Percentiles rank a stretch among this genome's conserved stretches.
phyloP scores from a whole-genome alignment of 345 rosid genomes.

The Ceriops tagal region DNA sequence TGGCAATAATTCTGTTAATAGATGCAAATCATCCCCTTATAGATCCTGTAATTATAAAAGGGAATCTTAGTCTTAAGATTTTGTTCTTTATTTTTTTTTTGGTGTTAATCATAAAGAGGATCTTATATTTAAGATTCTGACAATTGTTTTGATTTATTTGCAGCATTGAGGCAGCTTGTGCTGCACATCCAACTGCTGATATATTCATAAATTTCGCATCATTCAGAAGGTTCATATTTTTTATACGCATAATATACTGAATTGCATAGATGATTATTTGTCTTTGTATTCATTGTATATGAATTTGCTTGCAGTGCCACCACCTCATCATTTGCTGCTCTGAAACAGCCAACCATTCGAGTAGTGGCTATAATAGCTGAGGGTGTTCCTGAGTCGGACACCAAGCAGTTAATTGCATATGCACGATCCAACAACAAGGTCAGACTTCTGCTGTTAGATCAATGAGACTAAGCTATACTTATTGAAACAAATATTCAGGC shows the following conservation, averaged over 20 bases:
- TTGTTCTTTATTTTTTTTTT: no score
- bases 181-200: constrained; percentile 93
- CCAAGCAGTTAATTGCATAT: constrained; percentile 84
- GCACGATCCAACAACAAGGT: constrained; percentile 97
- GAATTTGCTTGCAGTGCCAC: constrained; percentile 64
- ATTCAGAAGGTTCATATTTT: constrained; percentile 60
- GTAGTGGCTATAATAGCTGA: constrained; percentile 97
- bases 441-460: constrained; percentile 10
- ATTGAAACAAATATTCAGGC: neutral
- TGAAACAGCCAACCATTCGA: constrained; percentile 91
- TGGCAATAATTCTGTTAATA: neutral
- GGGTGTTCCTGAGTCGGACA: constrained; percentile 96
- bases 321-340: constrained; percentile 92
- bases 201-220: constrained; percentile 95
- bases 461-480: constrained; percentile 4
- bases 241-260: neutral
- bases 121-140: constrained; percentile 2
- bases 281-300: constrained; percentile 4
- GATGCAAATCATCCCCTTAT: neutral
- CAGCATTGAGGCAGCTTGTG: constrained; percentile 93
- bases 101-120: neutral
- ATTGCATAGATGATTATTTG: constrained; percentile 14
- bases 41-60: neutral
- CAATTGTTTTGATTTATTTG: constrained; percentile 24
- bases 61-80: neutral